phyloP scores from a whole-genome alignment of 345 rosid species.

The Adansonia digitata region DNA sequence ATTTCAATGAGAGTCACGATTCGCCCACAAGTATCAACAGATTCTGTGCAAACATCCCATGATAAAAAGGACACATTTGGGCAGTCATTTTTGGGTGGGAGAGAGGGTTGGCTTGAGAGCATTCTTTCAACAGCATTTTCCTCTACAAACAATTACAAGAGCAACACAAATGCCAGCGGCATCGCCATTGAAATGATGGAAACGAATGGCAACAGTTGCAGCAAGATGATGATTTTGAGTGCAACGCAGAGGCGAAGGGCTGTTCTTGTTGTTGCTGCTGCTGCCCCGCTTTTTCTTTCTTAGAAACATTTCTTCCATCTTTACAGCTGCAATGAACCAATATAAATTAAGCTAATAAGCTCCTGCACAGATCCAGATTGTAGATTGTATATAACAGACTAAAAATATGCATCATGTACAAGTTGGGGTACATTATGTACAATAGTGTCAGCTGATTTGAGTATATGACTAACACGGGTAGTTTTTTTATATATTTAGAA shows the following conservation, averaged over 20 bases:
- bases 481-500: not conserved
- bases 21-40: not conserved
- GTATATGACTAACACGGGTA: too few relatives aligned
- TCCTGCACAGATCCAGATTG: not conserved
- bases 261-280: constrained; percentile 11
- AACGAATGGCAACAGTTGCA: constrained; percentile 32
- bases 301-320: constrained; percentile 16
- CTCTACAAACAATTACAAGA: not conserved
- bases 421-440: too few relatives aligned
- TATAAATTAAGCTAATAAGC: not conserved
- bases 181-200: constrained; percentile 27
- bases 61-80: not conserved
- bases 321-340: constrained; percentile 31
- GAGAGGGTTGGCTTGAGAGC: not conserved
- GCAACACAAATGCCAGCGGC: constrained; percentile 9
- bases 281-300: constrained; percentile 16
- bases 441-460: too few relatives aligned
- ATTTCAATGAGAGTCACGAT: not conserved
- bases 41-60: not conserved
- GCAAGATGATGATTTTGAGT: constrained; percentile 12
- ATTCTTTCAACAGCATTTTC: not conserved
- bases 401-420: not conserved
- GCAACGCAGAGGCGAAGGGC: not conserved
- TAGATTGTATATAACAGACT: not conserved
- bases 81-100: not conserved